Percentiles rank a stretch among this genome's conserved stretches.
phyloP scores from a whole-genome alignment of 495 filamentous ascomycete species.

The Lasiosphaeria miniovina region DNA sequence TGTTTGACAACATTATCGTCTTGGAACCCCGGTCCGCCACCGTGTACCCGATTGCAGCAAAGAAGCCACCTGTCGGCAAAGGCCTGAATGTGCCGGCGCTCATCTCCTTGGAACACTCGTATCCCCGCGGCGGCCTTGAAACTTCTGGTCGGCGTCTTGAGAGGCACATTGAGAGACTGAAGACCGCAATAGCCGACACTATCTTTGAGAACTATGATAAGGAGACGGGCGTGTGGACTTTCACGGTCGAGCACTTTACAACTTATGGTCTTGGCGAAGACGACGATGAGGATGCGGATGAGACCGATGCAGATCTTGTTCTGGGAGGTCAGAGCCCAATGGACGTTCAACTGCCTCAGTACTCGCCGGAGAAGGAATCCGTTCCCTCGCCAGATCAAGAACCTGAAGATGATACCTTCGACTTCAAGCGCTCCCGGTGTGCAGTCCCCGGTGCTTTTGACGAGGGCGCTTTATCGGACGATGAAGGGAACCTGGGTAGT shows the following conservation, averaged over 20 bases:
- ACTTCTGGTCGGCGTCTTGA: constrained; percentile 49
- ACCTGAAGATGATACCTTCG: constrained; percentile 75
- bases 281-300: constrained; percentile 73
- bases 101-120: constrained; percentile 83
- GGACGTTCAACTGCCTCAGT: background rate
- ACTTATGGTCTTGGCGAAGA: constrained; percentile 92
- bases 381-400: constrained; percentile 33
- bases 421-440: constrained; percentile 67
- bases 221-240: constrained; percentile 81
- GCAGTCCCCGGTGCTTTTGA: constrained; percentile 78
- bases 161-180: constrained; percentile 80
- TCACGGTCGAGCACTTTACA: constrained; percentile 90
- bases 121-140: constrained; percentile 60
- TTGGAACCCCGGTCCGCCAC: constrained; percentile 73
- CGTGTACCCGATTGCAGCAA: constrained; percentile 71
- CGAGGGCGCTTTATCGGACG: constrained; percentile 51
- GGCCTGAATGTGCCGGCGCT: constrained; percentile 88
- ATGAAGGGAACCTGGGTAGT: constrained; percentile 31
- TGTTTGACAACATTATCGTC: constrained; percentile 70
- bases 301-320: constrained; percentile 51
- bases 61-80: constrained; percentile 78
- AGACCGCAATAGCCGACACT: constrained; percentile 66
- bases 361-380: constrained; percentile 13
- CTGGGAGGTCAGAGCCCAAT: constrained; percentile 11
- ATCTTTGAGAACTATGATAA: constrained; percentile 74